Evolutionary conservation across 2,329 filamentous ascomycete genomes (phyloP).

Genomic region (Penicillium sp.): DNA sequence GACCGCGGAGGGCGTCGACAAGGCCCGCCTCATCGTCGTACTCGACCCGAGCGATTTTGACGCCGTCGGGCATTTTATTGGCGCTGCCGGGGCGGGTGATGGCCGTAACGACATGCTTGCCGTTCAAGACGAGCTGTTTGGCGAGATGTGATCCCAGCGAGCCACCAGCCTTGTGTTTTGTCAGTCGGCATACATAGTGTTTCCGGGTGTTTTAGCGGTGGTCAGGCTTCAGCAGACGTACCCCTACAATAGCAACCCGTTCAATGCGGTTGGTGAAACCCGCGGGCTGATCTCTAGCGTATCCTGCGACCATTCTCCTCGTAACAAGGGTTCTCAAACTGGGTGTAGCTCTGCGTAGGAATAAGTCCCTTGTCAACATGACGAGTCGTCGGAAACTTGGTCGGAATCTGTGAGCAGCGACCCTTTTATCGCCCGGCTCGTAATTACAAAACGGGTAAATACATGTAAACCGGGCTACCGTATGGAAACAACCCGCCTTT

Average conservation of each 20-base stretch:
- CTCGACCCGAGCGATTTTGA: neutral
- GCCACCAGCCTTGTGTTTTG: neutral
- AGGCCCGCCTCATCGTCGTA: conserved; percentile 33
- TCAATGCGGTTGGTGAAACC: conserved; percentile 28
- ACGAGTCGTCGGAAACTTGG: no score
- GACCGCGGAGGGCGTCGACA: conserved; percentile 48
- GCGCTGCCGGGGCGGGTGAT: neutral
- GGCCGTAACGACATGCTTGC: conserved; percentile 1
- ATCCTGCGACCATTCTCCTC: neutral
- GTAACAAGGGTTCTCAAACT: no score
- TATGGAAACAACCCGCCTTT: no score
- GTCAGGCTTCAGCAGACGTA: no score
- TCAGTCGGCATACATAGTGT: no score
- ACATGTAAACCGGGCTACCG: no score
- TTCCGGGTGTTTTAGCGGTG: no score
- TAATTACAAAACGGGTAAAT: no score
- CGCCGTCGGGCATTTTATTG: neutral
- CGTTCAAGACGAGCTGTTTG: neutral
- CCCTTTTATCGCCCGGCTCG: no score
- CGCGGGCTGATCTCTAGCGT: conserved; percentile 5
- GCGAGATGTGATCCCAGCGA: neutral
- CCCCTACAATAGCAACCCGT: conserved; percentile 38
- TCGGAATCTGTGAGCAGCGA: no score
- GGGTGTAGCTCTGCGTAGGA: no score
- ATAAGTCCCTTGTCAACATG: no score